These are phyloP conservation scores for Andrographis paniculata DNA, from an alignment of 305 asterid genomes.

Conservation along the genomic window DNA sequence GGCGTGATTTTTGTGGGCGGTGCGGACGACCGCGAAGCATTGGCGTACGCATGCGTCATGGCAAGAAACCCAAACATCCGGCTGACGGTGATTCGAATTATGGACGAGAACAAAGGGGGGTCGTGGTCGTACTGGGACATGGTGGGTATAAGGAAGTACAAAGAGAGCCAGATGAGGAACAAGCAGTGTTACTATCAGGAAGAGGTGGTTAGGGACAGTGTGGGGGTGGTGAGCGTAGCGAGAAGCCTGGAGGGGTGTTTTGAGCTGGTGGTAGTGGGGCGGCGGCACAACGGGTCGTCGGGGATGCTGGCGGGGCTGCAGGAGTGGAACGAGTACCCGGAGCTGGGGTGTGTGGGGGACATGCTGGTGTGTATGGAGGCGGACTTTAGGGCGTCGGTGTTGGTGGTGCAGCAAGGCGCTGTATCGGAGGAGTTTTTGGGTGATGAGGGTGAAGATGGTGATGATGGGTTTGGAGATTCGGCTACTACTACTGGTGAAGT, in stretches of 20 bases:
- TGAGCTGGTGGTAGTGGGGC: slow-evolving; percentile 35
- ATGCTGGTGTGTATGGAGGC: slow-evolving; percentile 27
- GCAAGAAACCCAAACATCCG: slow-evolving; percentile 24
- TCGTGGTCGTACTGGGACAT: slow-evolving; percentile 7
- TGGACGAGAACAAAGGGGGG: background rate
- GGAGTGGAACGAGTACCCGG: slow-evolving; percentile 43
- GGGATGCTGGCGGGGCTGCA: slow-evolving; percentile 22
- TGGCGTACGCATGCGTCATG: slow-evolving; percentile 32
- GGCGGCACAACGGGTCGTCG: slow-evolving; percentile 26
- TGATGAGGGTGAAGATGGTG: too few species aligned
- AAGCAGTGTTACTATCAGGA: slow-evolving; percentile 22
- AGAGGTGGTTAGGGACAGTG: slow-evolving; percentile 27
- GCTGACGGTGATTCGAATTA: slow-evolving; percentile 23
- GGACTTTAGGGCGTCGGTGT: slow-evolving; percentile 18
- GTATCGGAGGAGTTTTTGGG: too few species aligned
- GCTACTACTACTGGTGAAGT: too few species aligned
- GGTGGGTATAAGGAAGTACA: slow-evolving; percentile 12
- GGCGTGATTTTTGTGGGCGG: slow-evolving; percentile 39
- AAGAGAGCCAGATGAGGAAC: slow-evolving; percentile 13
- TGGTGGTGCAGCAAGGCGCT: slow-evolving; percentile 36
- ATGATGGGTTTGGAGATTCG: background rate
- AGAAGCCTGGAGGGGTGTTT: slow-evolving; percentile 21
- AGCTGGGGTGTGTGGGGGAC: slow-evolving; percentile 35
- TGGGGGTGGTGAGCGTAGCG: slow-evolving; percentile 20
- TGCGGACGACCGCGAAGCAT: slow-evolving; percentile 38